phyloP scores from a whole-genome alignment of 441 rosid species.

The Sinapis alba region DNA sequence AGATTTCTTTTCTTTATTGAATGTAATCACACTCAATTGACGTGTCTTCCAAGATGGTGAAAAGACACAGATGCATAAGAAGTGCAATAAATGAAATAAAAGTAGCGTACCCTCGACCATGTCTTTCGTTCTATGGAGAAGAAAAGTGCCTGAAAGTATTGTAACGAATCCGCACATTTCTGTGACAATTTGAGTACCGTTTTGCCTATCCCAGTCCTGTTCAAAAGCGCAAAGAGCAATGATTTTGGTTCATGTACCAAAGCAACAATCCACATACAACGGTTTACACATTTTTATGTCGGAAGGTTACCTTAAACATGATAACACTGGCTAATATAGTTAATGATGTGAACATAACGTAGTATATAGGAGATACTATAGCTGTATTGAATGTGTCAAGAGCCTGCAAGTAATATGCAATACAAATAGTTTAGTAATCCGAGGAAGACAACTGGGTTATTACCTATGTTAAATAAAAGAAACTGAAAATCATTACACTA shows the following conservation, averaged over 20 bases:
- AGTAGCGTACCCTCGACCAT: slow-evolving; percentile 59
- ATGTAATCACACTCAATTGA: background rate
- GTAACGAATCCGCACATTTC: slow-evolving; percentile 68
- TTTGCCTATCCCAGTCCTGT: slow-evolving; percentile 74
- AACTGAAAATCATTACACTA: too few species aligned
- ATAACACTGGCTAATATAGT: slow-evolving; percentile 68
- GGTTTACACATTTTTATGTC: background rate
- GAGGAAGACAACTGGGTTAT: background rate
- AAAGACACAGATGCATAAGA: background rate
- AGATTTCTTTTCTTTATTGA: background rate
- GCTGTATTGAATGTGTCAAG: slow-evolving; percentile 73
- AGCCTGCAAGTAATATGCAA: slow-evolving; percentile 46
- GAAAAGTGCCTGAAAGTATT: slow-evolving; percentile 62
- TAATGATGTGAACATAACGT: slow-evolving; percentile 65
- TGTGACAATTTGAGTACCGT: slow-evolving; percentile 62
- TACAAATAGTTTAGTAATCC: background rate
- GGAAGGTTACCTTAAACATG: slow-evolving; percentile 60
- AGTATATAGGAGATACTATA: slow-evolving; percentile 69
- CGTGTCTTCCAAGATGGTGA: background rate
- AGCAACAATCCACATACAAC: background rate
- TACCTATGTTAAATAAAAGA: too few species aligned
- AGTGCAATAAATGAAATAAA: slow-evolving; percentile 4
- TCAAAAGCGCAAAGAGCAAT: background rate
- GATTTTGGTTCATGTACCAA: slow-evolving; percentile 23
- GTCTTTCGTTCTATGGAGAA: slow-evolving; percentile 67